Evolutionary conservation across 306 rosid species (phyloP), one percentile per base, ranked within the genome.

Genomic region (Pterocarpus santalinus): DNA sequence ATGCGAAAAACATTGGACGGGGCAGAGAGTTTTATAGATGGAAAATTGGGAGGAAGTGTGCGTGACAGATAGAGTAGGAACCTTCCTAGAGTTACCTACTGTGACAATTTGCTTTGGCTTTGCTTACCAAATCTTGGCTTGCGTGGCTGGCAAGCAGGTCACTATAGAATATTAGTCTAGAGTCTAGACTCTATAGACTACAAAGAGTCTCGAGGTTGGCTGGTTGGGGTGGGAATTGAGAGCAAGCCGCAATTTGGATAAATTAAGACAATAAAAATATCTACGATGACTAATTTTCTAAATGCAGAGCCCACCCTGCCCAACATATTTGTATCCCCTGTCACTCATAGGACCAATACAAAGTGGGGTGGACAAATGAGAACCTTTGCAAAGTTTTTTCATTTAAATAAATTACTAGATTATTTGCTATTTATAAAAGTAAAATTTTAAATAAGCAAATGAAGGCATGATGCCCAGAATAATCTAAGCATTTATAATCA

Each of bases 21-120:
- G 57, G 43, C 3, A 14, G 1, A 13, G 52, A 80, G 73, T 51
- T 90, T 36, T 85, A 88, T 86, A 91, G 82, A 17, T 43, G 81
- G 69, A 34, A 13, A 5, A 13, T 28, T 39, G 58, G 9, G 46
- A 4, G 9, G 4, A 34, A 10, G 55, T 7, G 71, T 76, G 65
- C 16, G 33, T 39, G 73, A 74, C 77, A 82, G 86, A 32, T 5
- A 58, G 28, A 5, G 17, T 30, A 2, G 17, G 88, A 85, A 73
- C 61, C 81, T 81, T 78, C 83, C 74, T 30, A 14, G 41, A 10
- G 1, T 8, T 22, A 74, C 73, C 73, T 5, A 38, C 39, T 1
- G 10, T 5, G 49, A 57, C 60, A 75, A 62, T 10, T 68, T 1
- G 5, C 15, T 8, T 33, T 57, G 43, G 15, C 57, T 69, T 10